phyloP scores from a whole-genome alignment of 2,329 filamentous ascomycete species.

The Exophiala mesophila region DNA sequence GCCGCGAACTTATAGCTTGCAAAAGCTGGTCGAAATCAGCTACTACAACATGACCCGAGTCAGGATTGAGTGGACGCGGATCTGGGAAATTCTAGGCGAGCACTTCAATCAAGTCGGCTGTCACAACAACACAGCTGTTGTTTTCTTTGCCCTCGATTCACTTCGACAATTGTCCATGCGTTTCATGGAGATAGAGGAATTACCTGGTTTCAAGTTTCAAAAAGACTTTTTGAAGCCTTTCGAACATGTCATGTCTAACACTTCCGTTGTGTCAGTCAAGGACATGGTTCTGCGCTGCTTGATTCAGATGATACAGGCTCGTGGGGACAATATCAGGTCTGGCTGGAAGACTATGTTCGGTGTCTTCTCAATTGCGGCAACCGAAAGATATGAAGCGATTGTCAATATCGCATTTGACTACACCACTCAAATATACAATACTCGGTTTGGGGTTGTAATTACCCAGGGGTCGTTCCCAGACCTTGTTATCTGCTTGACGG shows the following conservation, averaged over 20 bases:
- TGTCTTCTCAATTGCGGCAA: conserved; percentile 91
- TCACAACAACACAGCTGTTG: conserved; percentile 91
- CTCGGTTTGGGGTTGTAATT: conserved; percentile 91
- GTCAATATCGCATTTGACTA: conserved; percentile 97
- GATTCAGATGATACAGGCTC: conserved; percentile 98
- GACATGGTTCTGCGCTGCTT: conserved; percentile 95
- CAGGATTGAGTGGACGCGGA: conserved; percentile 95
- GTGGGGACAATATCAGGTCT: conserved; percentile 92
- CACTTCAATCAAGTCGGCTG: conserved; percentile 98
- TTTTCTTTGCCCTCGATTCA: conserved; percentile 96
- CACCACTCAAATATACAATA: conserved; percentile 91
- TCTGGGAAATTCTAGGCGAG: conserved; percentile 95
- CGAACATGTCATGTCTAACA: conserved; percentile 94
- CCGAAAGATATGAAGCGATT: conserved; percentile 89
- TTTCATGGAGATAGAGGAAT: conserved; percentile 96
- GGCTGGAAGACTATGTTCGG: conserved; percentile 99
- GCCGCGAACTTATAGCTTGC: conserved; percentile 91
- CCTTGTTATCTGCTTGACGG: conserved; percentile 89
- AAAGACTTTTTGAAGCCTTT: conserved; percentile 99
- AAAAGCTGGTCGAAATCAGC: conserved; percentile 97
- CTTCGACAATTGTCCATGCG: conserved; percentile 94
- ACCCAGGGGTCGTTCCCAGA: conserved; percentile 96
- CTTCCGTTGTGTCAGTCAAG: conserved; percentile 84
- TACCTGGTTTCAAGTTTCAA: conserved; percentile 98
- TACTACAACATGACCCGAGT: conserved; percentile 99